phyloP scores from a whole-genome alignment of 176 grass and related monocot genomes.

The Oryza meyeriana region DNA sequence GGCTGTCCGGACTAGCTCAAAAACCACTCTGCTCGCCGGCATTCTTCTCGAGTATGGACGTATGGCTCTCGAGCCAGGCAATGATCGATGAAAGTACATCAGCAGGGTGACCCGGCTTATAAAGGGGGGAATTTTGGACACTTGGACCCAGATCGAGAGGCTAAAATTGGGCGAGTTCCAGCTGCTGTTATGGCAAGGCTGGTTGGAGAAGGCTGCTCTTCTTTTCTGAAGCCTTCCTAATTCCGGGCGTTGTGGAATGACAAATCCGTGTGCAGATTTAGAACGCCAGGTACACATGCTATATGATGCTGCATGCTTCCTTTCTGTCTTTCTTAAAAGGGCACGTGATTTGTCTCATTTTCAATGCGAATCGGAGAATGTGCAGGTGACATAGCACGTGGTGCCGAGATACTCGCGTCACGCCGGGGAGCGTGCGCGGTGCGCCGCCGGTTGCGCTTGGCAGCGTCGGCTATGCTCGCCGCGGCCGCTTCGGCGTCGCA shows the following conservation, averaged over 20 bases:
- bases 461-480: no score
- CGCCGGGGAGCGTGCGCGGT: no score
- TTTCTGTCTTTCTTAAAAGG: no score
- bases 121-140: neutral
- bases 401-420: no score
- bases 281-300: neutral
- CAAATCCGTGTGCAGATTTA: neutral
- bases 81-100: neutral
- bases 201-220: neutral
- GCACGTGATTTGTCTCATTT: neutral
- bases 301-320: neutral
- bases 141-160: neutral
- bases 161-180: neutral
- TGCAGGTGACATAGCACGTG: neutral
- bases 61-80: neutral
- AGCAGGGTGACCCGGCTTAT: neutral
- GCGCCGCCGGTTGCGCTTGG: no score
- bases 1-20: conserved; percentile 30
- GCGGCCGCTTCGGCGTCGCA: no score
- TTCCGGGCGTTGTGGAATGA: neutral
- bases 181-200: neutral
- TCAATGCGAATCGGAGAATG: neutral
- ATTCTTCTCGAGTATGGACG: neutral
- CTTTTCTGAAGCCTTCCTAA: neutral
- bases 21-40: conserved; percentile 27